A percentile compares a stretch with the other conserved stretches of the same genome.
These are phyloP conservation scores for Keithomyces neogunnii DNA, from an alignment of 2,329 filamentous ascomycete genomes.

Conservation along the genomic window DNA sequence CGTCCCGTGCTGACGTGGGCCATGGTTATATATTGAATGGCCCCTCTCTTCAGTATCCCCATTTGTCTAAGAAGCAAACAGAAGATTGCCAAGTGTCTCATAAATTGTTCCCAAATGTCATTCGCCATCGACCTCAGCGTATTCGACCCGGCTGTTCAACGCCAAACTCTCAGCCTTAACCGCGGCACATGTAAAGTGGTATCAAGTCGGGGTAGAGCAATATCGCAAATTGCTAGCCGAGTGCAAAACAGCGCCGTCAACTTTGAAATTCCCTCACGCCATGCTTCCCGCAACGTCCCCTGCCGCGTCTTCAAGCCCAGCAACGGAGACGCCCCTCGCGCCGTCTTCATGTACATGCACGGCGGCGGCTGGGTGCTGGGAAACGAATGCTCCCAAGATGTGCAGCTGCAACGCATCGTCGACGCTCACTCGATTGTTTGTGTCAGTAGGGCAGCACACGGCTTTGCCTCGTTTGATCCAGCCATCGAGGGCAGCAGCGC, in stretches of 20 bases:
- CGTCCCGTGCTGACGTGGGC: too few species aligned
- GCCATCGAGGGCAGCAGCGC: neutral
- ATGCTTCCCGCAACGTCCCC: neutral
- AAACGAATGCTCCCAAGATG: neutral
- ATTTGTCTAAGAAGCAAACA: too few species aligned
- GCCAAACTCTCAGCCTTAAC: neutral
- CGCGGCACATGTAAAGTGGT: neutral
- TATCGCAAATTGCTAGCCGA: neutral
- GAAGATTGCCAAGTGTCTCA: too few species aligned
- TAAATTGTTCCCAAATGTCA: neutral
- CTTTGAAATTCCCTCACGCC: neutral
- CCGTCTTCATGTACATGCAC: neutral
- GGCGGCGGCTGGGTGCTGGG: slow-evolving; percentile 1
- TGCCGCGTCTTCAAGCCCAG: neutral
- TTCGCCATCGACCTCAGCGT: neutral
- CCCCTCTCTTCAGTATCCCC: too few species aligned
- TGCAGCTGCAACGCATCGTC: neutral
- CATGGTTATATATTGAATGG: too few species aligned
- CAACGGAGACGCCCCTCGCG: neutral
- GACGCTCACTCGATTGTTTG: neutral
- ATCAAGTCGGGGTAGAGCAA: neutral
- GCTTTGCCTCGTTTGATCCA: neutral
- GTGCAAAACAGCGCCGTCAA: neutral
- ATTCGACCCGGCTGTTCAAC: slow-evolving; percentile 1
- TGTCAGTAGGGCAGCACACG: neutral